Evolutionary conservation across 306 rosid genomes (phyloP).

Genomic region (Senna siamea): DNA sequence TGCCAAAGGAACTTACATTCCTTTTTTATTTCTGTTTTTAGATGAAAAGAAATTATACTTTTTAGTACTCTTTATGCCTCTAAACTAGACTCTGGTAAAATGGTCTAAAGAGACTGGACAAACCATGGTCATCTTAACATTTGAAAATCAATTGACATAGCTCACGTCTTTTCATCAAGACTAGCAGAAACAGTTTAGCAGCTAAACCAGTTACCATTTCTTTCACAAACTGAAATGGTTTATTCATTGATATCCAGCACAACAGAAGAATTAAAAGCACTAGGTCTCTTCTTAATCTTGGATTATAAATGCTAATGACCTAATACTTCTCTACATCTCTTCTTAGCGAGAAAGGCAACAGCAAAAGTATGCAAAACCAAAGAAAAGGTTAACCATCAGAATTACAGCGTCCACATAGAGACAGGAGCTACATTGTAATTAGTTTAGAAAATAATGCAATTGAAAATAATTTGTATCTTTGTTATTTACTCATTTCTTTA

Average conservation of each 20-base stretch:
- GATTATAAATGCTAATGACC: not conserved
- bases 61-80: too few relatives aligned
- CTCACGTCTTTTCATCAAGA: constrained; percentile 11
- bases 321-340: not conserved
- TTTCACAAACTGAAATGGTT: not conserved
- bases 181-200: constrained; percentile 16
- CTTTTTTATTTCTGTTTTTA: too few relatives aligned
- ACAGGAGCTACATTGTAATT: not conserved
- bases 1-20: too few relatives aligned
- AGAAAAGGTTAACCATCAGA: too few relatives aligned
- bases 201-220: constrained; percentile 15
- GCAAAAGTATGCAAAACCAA: too few relatives aligned
- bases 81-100: too few relatives aligned
- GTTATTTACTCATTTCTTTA: not conserved
- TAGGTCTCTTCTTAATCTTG: not conserved
- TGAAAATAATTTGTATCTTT: not conserved
- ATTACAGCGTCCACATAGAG: not conserved
- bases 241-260: not conserved
- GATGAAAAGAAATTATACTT: too few relatives aligned
- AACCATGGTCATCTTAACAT: too few relatives aligned
- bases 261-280: not conserved
- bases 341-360: not conserved
- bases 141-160: too few relatives aligned
- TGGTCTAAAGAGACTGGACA: too few relatives aligned
- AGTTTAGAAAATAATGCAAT: constrained; percentile 18